Percentiles rank a stretch among this genome's conserved stretches.
phyloP scores from a whole-genome alignment of 768 basidiomycete genomes.

The Collybia sp. region DNA sequence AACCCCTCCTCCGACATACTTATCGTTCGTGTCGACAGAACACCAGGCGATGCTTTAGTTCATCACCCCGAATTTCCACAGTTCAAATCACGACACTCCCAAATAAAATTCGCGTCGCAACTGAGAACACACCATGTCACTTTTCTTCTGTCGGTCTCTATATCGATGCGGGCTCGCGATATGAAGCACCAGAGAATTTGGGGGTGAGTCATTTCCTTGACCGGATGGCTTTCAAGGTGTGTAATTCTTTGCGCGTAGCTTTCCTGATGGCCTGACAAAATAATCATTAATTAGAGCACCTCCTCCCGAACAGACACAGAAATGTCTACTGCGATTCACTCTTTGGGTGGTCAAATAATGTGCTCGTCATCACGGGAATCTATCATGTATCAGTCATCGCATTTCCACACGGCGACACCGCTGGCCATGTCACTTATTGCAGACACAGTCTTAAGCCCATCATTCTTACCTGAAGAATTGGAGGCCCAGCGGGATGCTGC shows the following conservation, averaged over 20 bases:
- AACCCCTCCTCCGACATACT: conserved; percentile 32
- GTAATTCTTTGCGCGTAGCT: conserved; percentile 3
- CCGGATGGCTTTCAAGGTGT: conserved; percentile 94
- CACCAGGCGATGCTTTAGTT: no score
- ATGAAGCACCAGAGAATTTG: conserved; percentile 66
- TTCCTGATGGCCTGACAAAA: not conserved
- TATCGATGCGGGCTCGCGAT: conserved; percentile 89
- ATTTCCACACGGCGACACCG: conserved; percentile 80
- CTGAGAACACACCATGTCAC: conserved; percentile 87
- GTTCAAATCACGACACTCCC: conserved; percentile 79
- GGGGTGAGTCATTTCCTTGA: conserved; percentile 93
- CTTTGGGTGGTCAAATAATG: conserved; percentile 86
- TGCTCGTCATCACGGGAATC: conserved; percentile 90
- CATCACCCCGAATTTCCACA: conserved; percentile 19
- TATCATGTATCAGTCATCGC: conserved; percentile 97
- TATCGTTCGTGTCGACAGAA: conserved; percentile 4
- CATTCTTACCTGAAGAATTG: conserved; percentile 74
- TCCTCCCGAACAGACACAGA: conserved; percentile 62
- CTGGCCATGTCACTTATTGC: conserved; percentile 84
- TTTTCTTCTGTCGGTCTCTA: conserved; percentile 93
- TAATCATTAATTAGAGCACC: conserved; percentile 65
- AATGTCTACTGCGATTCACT: conserved; percentile 79
- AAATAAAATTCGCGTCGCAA: conserved; percentile 90
- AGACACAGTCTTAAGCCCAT: conserved; percentile 82
- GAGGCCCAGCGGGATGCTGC: conserved; percentile 83